Percentiles rank a stretch among this genome's conserved stretches.
phyloP scores from a whole-genome alignment of 75 land plant species.

The Pinus taeda region DNA sequence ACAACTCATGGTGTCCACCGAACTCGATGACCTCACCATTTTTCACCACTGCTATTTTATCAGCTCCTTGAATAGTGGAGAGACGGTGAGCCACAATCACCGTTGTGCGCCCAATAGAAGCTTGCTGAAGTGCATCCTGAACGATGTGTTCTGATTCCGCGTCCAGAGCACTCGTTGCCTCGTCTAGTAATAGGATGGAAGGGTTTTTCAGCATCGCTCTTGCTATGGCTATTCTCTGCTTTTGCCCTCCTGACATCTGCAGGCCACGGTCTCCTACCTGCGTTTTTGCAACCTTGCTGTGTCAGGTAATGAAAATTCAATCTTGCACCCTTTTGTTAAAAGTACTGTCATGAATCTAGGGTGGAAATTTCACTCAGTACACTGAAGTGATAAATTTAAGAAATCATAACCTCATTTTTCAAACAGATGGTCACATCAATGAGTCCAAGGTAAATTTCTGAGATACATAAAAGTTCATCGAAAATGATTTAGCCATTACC shows the following conservation, averaged over 20 bases:
- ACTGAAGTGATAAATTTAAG: background rate
- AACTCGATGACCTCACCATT: constrained; percentile 26
- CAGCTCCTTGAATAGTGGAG: constrained; percentile 25
- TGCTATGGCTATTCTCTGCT: constrained; percentile 37
- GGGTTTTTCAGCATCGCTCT: constrained; percentile 33
- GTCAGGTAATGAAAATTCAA: background rate
- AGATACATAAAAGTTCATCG: too few relatives aligned
- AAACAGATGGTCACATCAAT: too few relatives aligned
- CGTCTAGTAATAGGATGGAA: constrained; percentile 24
- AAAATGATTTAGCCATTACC: too few relatives aligned
- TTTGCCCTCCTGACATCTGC: constrained; percentile 44
- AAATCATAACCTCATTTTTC: background rate
- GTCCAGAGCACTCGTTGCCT: constrained; percentile 35
- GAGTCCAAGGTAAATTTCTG: too few relatives aligned
- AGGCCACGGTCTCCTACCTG: constrained; percentile 37
- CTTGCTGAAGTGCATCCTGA: constrained; percentile 26
- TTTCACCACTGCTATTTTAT: constrained; percentile 29
- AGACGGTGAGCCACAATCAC: constrained; percentile 26
- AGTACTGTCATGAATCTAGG: background rate
- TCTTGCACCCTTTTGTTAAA: background rate
- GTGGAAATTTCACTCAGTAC: background rate
- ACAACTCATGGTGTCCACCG: constrained; percentile 21
- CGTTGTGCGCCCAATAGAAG: constrained; percentile 15
- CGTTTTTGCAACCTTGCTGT: background rate
- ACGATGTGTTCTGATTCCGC: constrained; percentile 27